phyloP scores from a whole-genome alignment of 2,329 filamentous ascomycete species.

The Sarocladium brachiariae region DNA sequence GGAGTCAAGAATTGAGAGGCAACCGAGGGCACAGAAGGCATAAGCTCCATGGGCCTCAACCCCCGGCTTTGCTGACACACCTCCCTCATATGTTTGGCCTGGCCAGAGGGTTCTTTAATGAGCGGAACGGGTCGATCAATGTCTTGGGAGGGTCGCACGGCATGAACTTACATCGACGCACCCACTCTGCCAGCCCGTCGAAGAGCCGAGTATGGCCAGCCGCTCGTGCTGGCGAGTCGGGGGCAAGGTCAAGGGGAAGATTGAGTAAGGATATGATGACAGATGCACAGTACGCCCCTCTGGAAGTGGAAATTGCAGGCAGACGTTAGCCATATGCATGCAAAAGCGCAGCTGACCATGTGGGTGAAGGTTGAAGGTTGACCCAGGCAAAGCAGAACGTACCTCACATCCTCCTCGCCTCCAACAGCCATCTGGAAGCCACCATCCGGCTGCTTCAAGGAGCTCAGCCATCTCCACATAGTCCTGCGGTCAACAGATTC shows the following conservation, averaged over 20 bases:
- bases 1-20: constrained; percentile 75
- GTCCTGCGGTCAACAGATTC: constrained; percentile 70
- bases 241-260: constrained; percentile 71
- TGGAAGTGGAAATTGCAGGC: constrained; percentile 23
- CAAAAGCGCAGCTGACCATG: neutral
- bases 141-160: constrained; percentile 5
- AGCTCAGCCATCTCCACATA: constrained; percentile 88
- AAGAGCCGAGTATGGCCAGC: constrained; percentile 59
- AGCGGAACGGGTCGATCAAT: constrained; percentile 13
- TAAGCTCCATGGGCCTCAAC: constrained; percentile 95
- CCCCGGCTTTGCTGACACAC: constrained; percentile 77
- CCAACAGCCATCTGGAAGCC: constrained; percentile 83
- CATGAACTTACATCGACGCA: constrained; percentile 62
- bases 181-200: constrained; percentile 69
- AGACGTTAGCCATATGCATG: constrained; percentile 3
- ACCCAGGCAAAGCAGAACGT: constrained; percentile 25
- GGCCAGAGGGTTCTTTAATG: constrained; percentile 14
- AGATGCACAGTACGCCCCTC: constrained; percentile 87
- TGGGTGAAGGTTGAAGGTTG: neutral
- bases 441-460: constrained; percentile 78
- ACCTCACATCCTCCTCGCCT: constrained; percentile 90
- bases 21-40: constrained; percentile 88
- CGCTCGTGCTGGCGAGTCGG: constrained; percentile 60
- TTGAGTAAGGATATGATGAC: constrained; percentile 77
- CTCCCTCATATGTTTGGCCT: constrained; percentile 94